phyloP scores from a whole-genome alignment of 73 alveolate species.

The Symbiodinium natans region DNA sequence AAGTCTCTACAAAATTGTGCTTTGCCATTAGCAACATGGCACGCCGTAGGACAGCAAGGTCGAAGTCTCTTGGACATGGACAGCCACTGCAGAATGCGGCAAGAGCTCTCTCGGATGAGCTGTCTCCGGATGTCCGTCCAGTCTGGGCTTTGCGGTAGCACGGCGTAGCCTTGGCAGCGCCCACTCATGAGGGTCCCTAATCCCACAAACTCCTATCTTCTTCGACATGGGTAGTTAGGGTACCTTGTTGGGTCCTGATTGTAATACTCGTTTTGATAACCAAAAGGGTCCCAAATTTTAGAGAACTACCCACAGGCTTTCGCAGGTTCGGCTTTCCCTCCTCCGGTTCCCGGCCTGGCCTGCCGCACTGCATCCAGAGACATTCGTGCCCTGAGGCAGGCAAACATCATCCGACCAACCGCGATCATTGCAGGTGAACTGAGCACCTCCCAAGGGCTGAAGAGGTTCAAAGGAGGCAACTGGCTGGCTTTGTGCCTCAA shows the following conservation, averaged over 20 bases:
- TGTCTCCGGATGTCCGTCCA: slow-evolving; percentile 26
- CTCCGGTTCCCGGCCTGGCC: background rate
- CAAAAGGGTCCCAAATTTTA: no score
- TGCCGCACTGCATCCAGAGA: slow-evolving; percentile 37
- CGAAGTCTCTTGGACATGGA: no score
- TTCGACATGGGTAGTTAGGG: no score
- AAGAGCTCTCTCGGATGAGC: slow-evolving; percentile 19
- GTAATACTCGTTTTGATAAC: background rate
- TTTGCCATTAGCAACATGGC: no score
- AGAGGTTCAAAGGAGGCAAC: background rate
- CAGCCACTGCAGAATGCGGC: background rate
- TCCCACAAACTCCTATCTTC: no score
- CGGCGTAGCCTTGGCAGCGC: slow-evolving; percentile 17
- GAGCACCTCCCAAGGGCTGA: background rate
- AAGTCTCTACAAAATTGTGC: no score
- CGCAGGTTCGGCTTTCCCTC: background rate
- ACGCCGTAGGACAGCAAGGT: no score
- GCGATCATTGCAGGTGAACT: background rate
- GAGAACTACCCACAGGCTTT: background rate
- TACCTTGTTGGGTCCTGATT: no score
- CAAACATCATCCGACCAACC: slow-evolving; percentile 75
- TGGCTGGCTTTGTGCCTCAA: no score
- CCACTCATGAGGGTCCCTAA: no score
- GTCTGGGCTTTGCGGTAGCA: slow-evolving; percentile 46
- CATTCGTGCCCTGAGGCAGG: slow-evolving; percentile 12